phyloP scores from a whole-genome alignment of 768 basidiomycete species.

The Tricholoma sp. region DNA sequence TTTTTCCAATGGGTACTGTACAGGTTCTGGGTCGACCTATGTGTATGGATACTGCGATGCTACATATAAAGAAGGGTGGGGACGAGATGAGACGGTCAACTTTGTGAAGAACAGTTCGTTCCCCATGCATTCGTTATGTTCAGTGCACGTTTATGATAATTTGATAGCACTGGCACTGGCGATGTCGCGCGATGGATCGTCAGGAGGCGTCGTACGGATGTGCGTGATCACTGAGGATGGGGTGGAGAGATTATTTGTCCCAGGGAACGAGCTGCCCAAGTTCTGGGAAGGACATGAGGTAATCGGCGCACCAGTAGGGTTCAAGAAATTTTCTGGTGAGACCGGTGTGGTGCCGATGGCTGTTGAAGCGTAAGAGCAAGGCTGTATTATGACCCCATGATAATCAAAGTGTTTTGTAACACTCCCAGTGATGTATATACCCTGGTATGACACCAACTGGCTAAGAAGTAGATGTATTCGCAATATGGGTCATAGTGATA shows the following conservation, averaged over 20 bases:
- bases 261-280: slow-evolving; percentile 82
- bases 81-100: slow-evolving; percentile 80
- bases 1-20: slow-evolving; percentile 4
- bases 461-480: not conserved
- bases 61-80: slow-evolving; percentile 93
- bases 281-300: slow-evolving; percentile 89
- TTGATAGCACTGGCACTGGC: slow-evolving; percentile 81
- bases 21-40: slow-evolving; percentile 94
- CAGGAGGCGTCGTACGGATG: slow-evolving; percentile 96
- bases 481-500: not conserved
- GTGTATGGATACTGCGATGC: slow-evolving; percentile 99
- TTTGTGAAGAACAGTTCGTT: slow-evolving; percentile 94
- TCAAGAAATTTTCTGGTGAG: slow-evolving; percentile 26
- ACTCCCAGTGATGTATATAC: not conserved
- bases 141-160: not conserved
- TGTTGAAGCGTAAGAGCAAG: slow-evolving; percentile 33
- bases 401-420: not conserved
- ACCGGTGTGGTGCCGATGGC: slow-evolving; percentile 42
- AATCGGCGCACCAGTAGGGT: slow-evolving; percentile 31
- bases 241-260: slow-evolving; percentile 89
- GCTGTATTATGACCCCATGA: not conserved
- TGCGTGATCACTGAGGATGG: slow-evolving; percentile 91
- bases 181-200: slow-evolving; percentile 97
- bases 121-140: not conserved
- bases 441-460: not conserved